A percentile compares a stretch with the other conserved stretches of the same genome.
Evolutionary conservation across 352 stramenopile genomes (phyloP).

Genomic region (Phytophthora crassamura): DNA sequence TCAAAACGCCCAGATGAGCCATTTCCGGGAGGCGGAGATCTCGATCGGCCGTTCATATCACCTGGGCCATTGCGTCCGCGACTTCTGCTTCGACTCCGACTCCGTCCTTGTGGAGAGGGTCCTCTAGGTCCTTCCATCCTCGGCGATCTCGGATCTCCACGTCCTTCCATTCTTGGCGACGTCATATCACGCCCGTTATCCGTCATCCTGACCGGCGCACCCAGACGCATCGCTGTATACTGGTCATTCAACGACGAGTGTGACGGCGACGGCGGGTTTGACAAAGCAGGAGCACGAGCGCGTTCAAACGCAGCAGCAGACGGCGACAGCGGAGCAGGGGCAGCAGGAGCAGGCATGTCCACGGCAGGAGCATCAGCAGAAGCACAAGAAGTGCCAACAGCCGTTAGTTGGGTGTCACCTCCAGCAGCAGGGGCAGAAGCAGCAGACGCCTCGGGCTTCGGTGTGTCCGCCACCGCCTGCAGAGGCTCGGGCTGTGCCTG

Average conservation of each 20-base stretch:
- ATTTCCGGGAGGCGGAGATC: conserved; percentile 17
- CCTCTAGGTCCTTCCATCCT: conserved; percentile 16
- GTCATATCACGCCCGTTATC: conserved; percentile 44
- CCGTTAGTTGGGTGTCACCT: conserved; percentile 43
- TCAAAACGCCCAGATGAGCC: no score
- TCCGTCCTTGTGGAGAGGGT: conserved; percentile 16
- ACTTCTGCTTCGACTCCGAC: conserved; percentile 49
- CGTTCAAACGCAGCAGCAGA: conserved; percentile 34
- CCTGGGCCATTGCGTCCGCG: conserved; percentile 35
- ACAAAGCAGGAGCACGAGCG: conserved; percentile 31
- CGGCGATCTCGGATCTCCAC: conserved; percentile 19
- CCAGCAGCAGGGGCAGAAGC: conserved; percentile 23
- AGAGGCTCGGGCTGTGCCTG: conserved; percentile 22
- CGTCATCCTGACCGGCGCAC: conserved; percentile 26
- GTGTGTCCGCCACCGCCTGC: conserved; percentile 22
- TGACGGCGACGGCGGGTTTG: conserved; percentile 27
- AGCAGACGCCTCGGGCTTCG: conserved; percentile 23
- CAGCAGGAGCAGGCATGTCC: not conserved
- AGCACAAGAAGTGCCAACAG: conserved; percentile 42
- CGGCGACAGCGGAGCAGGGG: conserved; percentile 25
- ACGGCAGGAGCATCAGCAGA: conserved; percentile 12
- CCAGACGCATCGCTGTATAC: conserved; percentile 36
- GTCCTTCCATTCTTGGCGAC: conserved; percentile 26
- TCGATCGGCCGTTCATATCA: conserved; percentile 33
- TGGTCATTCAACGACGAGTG: conserved; percentile 32